These are phyloP conservation scores for Trichoderma sp. DNA, from an alignment of 2,329 filamentous ascomycete genomes.

Conservation along the genomic window DNA sequence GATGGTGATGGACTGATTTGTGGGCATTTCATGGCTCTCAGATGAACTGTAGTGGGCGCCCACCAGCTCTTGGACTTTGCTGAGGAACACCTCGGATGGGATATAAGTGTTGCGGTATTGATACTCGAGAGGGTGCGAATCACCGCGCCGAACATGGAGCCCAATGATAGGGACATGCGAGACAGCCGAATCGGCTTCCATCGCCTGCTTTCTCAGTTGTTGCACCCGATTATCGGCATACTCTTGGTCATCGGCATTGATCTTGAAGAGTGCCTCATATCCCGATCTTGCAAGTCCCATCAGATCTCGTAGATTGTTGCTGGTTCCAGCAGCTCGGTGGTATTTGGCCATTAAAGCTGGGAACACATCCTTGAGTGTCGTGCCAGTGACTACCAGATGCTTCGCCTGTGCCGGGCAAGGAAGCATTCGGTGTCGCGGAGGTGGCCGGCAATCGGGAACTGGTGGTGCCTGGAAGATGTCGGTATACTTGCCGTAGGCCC, in stretches of 20 bases:
- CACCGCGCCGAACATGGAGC: slow-evolving; percentile 76
- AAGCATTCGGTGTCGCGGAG: slow-evolving; percentile 71
- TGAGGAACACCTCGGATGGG: slow-evolving; percentile 65
- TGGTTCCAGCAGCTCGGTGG: slow-evolving; percentile 27
- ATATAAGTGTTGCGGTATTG: slow-evolving; percentile 78
- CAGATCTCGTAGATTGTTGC: slow-evolving; percentile 47
- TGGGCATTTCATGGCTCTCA: slow-evolving; percentile 34
- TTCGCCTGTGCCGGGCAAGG: slow-evolving; percentile 75
- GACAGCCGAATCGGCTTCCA: slow-evolving; percentile 39
- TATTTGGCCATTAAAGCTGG: slow-evolving; percentile 48
- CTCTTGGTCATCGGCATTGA: slow-evolving; percentile 61
- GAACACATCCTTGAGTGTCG: slow-evolving; percentile 64
- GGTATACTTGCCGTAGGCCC: slow-evolving; percentile 75
- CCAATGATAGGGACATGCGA: slow-evolving; percentile 53
- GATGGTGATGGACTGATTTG: slow-evolving; percentile 50
- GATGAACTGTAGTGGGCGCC: slow-evolving; percentile 45
- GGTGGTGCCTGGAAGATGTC: slow-evolving; percentile 70
- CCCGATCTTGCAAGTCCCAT: slow-evolving; percentile 67
- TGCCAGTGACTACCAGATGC: slow-evolving; percentile 70
- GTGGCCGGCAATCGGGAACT: slow-evolving; percentile 62
- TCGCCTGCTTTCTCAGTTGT: slow-evolving; percentile 51
- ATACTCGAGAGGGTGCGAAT: slow-evolving; percentile 72
- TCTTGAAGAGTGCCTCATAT: slow-evolving; percentile 68
- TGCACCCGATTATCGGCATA: slow-evolving; percentile 62
- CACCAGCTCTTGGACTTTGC: slow-evolving; percentile 56